Evolutionary conservation across 1,284 basidiomycete genomes (phyloP).

Genomic region (Blastosporella zonata): DNA sequence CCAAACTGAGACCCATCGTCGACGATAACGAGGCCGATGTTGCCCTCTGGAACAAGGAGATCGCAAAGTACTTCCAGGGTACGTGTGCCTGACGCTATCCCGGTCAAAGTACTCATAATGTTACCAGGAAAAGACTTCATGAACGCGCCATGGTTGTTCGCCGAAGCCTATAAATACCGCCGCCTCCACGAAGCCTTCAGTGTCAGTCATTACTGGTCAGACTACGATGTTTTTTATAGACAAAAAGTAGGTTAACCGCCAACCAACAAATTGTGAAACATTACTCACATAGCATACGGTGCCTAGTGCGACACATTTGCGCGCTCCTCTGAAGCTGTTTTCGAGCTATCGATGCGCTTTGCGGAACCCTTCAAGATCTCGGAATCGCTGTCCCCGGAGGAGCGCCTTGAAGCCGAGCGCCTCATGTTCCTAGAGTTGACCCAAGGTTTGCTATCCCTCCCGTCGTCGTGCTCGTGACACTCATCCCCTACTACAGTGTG

Average conservation of each 20-base stretch:
- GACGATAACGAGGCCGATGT: constrained; percentile 95
- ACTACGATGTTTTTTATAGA: constrained; percentile 89
- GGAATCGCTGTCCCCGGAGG: constrained; percentile 50
- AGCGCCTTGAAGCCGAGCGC: constrained; percentile 76
- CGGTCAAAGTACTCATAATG: background rate
- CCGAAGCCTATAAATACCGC: constrained; percentile 98
- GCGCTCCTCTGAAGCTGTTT: constrained; percentile 89
- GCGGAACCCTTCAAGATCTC: constrained; percentile 78
- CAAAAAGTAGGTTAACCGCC: constrained; percentile 60
- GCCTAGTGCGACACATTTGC: constrained; percentile 91
- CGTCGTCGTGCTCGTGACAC: constrained; percentile 7
- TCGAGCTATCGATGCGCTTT: constrained; percentile 93
- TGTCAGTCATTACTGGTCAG: constrained; percentile 86
- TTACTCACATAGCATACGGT: constrained; percentile 16
- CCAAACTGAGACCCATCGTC: constrained; percentile 80
- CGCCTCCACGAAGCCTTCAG: constrained; percentile 95
- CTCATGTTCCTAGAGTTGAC: constrained; percentile 94
- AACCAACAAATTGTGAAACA: background rate
- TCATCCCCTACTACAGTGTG: constrained; percentile 56
- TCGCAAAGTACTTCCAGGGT: constrained; percentile 92
- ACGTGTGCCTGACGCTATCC: background rate
- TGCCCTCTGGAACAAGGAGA: constrained; percentile 96
- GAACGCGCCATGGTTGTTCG: constrained; percentile 94
- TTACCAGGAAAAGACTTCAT: constrained; percentile 84
- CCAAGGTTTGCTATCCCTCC: constrained; percentile 52